These are phyloP conservation scores for Leucoagaricus sp. DNA, from an alignment of 1,284 basidiomycete species.

Conservation along the genomic window DNA sequence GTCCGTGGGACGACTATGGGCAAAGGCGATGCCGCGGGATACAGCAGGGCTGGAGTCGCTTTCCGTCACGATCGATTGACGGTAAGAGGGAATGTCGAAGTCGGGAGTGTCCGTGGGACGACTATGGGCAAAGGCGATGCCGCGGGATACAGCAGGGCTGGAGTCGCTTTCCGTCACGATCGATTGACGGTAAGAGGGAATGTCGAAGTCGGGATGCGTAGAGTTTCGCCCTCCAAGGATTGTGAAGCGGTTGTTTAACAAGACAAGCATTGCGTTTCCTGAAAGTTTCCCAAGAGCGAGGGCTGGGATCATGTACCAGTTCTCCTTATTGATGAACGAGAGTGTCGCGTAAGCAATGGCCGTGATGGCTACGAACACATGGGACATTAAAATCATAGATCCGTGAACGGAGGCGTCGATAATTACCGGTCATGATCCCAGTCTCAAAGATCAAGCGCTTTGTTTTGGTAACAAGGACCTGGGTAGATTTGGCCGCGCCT, in stretches of 20 bases:
- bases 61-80: not conserved
- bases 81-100: constrained; percentile 1
- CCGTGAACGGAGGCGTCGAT: not conserved
- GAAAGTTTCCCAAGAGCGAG: constrained; percentile 4
- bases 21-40: not conserved
- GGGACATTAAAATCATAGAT: not conserved
- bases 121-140: constrained; percentile 1
- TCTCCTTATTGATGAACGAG: not conserved
- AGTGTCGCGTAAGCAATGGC: not conserved
- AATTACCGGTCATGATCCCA: not conserved
- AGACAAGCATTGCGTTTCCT: constrained; percentile 1
- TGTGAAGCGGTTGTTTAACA: constrained; percentile 5
- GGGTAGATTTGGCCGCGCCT: not conserved
- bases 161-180: not conserved
- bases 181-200: not conserved
- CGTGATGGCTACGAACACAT: not conserved
- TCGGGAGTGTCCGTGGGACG: not conserved
- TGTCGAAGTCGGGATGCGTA: not conserved
- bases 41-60: not conserved
- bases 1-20: not conserved
- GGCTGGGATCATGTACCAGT: constrained; percentile 5
- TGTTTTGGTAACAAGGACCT: not conserved
- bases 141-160: not conserved
- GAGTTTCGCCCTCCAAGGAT: constrained; percentile 7
- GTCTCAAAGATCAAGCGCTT: constrained; percentile 7